A percentile compares a stretch with the other conserved stretches of the same genome.
Conservation (phyloP, 2,329 filamentous ascomycete genomes). For the Pseudovirgaria hyperparasitica region DNA sequence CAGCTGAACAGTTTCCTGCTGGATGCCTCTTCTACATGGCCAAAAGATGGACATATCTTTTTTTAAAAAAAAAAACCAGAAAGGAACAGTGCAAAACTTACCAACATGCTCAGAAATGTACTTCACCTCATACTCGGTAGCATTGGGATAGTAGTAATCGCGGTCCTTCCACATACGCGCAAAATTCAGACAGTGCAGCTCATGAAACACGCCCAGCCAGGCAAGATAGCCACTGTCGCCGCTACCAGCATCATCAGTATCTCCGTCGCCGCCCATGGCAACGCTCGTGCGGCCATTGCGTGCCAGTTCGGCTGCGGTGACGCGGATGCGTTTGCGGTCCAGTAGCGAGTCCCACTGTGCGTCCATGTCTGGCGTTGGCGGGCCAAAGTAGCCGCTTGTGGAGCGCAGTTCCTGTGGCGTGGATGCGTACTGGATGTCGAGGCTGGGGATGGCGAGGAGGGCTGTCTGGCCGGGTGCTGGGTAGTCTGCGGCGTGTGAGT, state of each 20-base stretch:
- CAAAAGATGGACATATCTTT: too few species aligned
- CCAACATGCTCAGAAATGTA: neutral
- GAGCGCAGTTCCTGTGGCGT: too few species aligned
- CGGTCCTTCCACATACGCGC: neutral
- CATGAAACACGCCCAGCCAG: slow-evolving; percentile 2
- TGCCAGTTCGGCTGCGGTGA: neutral
- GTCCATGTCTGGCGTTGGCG: neutral
- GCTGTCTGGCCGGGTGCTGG: too few species aligned
- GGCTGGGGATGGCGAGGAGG: too few species aligned
- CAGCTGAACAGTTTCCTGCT: too few species aligned
- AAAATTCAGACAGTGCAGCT: slow-evolving; percentile 1
- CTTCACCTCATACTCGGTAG: neutral
- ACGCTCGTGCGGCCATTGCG: neutral
- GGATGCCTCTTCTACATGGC: too few species aligned
- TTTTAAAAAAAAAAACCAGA: too few species aligned
- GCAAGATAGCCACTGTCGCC: slow-evolving; percentile 1
- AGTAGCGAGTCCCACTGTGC: neutral
- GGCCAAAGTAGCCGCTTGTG: slow-evolving; percentile 1
- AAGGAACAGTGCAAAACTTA: too few species aligned
- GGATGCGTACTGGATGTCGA: too few species aligned
- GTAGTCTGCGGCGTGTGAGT: too few species aligned
- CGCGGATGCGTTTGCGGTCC: neutral
- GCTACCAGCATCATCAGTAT: too few species aligned
- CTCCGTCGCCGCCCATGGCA: neutral
- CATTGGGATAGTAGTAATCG: neutral